Conservation (phyloP, 2,329 filamentous ascomycete genomes). For the Claviceps africana region DNA sequence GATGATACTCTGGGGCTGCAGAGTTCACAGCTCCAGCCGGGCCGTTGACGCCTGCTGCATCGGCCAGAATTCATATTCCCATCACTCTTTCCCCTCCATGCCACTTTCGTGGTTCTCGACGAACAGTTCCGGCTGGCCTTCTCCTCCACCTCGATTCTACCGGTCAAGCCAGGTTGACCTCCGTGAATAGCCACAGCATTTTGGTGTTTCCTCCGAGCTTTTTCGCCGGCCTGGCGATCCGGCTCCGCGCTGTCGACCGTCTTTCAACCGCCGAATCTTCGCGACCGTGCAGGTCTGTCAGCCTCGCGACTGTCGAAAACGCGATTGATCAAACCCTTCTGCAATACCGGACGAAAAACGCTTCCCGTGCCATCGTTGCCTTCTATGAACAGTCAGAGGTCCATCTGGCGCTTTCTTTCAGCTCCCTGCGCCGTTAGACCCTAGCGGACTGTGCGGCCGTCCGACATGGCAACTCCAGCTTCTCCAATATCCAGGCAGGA, state of each 20-base stretch:
- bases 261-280: not conserved
- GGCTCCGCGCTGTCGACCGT: not conserved
- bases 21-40: not conserved
- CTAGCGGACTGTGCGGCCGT: not conserved
- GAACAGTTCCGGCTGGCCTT: not conserved
- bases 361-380: not conserved
- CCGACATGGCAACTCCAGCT: conserved; percentile 14
- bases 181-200: not conserved
- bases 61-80: not conserved
- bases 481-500: conserved; percentile 25
- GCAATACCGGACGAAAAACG: not conserved
- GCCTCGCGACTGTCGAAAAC: not conserved
- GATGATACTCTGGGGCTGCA: not conserved
- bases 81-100: not conserved
- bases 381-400: conserved; percentile 4
- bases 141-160: not conserved
- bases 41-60: not conserved
- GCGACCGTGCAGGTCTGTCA: not conserved
- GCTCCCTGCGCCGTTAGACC: not conserved
- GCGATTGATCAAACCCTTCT: not conserved
- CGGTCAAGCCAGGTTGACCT: not conserved
- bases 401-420: not conserved
- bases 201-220: not conserved
- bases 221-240: conserved; percentile 1
- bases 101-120: not conserved